These are phyloP conservation scores for Aethionema arabicum DNA, from an alignment of 345 rosid genomes.

Conservation along the genomic window DNA sequence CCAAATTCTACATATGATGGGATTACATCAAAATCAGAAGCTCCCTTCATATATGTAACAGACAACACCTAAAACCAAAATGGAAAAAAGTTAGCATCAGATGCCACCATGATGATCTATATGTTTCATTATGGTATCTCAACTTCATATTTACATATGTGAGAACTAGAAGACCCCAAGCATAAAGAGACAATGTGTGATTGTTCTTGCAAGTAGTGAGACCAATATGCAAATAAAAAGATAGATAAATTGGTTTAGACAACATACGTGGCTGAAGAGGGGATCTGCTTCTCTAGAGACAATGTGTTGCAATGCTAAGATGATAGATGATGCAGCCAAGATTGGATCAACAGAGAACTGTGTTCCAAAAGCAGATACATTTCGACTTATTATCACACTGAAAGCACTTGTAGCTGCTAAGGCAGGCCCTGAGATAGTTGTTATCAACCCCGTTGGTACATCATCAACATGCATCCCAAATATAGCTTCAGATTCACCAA, in stretches of 20 bases:
- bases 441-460: conserved; percentile 54
- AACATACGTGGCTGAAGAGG: conserved; percentile 55
- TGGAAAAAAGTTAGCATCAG: background rate
- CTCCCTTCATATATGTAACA: conserved; percentile 63
- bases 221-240: background rate
- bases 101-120: background rate
- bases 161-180: too few species aligned
- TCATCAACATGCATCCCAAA: conserved; percentile 68
- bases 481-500: conserved; percentile 86
- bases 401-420: conserved; percentile 58
- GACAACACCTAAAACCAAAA: conserved; percentile 64
- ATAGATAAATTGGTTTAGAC: background rate
- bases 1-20: conserved; percentile 72
- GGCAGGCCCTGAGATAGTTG: conserved; percentile 57
- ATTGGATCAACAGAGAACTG: conserved; percentile 61
- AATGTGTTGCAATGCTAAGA: conserved; percentile 77
- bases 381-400: conserved; percentile 56
- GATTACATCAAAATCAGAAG: conserved; percentile 50
- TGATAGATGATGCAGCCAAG: conserved; percentile 62
- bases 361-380: conserved; percentile 59
- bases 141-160: too few species aligned
- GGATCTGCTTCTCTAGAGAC: conserved; percentile 85
- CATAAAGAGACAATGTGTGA: too few species aligned
- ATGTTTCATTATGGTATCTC: too few species aligned
- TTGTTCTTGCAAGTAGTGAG: background rate